A percentile compares a stretch with the other conserved stretches of the same genome.
These are phyloP conservation scores for Luvunga scandens DNA, from an alignment of 345 rosid species.

Conservation along the genomic window DNA sequence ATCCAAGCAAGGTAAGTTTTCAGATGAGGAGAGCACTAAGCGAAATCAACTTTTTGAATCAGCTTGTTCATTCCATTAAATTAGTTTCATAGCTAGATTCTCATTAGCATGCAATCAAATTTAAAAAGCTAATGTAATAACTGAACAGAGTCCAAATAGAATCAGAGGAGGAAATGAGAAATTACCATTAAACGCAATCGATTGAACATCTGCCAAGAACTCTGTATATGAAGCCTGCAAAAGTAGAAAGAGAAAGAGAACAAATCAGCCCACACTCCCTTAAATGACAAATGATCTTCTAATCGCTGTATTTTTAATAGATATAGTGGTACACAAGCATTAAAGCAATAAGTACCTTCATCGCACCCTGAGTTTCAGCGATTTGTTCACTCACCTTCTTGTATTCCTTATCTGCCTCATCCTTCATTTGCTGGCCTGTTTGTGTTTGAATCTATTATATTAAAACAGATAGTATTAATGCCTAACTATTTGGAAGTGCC, in stretches of 20 bases:
- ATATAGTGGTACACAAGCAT: neutral
- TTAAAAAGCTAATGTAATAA: neutral
- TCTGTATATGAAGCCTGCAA: slow-evolving; percentile 42
- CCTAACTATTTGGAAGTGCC: too few relatives aligned
- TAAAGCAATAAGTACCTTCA: slow-evolving; percentile 32
- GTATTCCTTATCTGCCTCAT: slow-evolving; percentile 47
- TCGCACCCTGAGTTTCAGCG: slow-evolving; percentile 31
- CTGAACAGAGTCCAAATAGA: too few relatives aligned
- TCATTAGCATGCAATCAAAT: neutral
- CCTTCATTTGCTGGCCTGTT: slow-evolving; percentile 42
- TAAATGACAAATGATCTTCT: neutral
- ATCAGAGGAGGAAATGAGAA: too few relatives aligned
- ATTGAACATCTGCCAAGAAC: too few relatives aligned
- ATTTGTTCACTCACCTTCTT: slow-evolving; percentile 44
- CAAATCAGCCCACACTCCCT: too few relatives aligned
- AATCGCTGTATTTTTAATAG: neutral
- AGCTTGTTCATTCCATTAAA: neutral
- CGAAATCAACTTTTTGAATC: too few relatives aligned
- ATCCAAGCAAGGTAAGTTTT: neutral
- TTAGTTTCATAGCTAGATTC: neutral
- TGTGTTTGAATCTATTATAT: too few relatives aligned
- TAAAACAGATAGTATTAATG: too few relatives aligned
- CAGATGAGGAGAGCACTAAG: too few relatives aligned
- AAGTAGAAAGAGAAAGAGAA: neutral
- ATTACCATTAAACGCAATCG: too few relatives aligned